These are phyloP conservation scores for Moniliella sp. DNA, from an alignment of 1,284 basidiomycete species.

Conservation along the genomic window DNA sequence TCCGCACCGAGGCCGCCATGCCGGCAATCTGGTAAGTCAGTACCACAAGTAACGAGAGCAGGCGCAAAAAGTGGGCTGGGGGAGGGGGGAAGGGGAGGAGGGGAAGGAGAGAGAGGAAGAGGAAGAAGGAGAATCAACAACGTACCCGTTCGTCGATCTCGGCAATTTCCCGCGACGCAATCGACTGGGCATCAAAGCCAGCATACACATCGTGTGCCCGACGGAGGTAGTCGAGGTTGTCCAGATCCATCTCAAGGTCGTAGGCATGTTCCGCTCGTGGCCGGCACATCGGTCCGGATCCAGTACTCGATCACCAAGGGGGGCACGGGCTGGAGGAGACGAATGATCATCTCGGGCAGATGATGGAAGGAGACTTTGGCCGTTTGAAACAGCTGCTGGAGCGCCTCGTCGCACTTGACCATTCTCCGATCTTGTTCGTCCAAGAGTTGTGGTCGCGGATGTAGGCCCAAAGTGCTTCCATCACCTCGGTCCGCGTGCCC, in stretches of 20 bases:
- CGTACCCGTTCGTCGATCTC: constrained; percentile 66
- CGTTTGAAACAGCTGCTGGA: constrained; percentile 19
- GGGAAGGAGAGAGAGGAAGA: too few relatives aligned
- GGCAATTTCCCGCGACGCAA: constrained; percentile 43
- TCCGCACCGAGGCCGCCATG: constrained; percentile 45
- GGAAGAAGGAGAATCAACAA: too few relatives aligned
- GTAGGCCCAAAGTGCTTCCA: constrained; percentile 74
- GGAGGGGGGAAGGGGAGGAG: too few relatives aligned
- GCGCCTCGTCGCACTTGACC: constrained; percentile 48
- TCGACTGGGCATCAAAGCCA: constrained; percentile 49
- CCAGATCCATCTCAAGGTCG: constrained; percentile 72
- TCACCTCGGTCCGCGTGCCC: constrained; percentile 58
- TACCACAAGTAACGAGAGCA: neutral
- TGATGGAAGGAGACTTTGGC: constrained; percentile 56
- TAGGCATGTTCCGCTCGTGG: constrained; percentile 48
- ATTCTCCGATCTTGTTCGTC: constrained; percentile 67
- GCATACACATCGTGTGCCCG: constrained; percentile 54
- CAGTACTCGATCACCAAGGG: constrained; percentile 65
- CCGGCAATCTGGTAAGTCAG: constrained; percentile 18
- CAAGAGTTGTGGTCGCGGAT: constrained; percentile 68
- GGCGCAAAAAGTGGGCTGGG: too few relatives aligned
- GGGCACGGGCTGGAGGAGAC: constrained; percentile 54
- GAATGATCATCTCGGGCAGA: constrained; percentile 64
- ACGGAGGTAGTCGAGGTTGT: constrained; percentile 54
- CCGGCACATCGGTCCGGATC: constrained; percentile 28